phyloP scores from a whole-genome alignment of 2,329 filamentous ascomycete species.

The Phialocephala subalpina region DNA sequence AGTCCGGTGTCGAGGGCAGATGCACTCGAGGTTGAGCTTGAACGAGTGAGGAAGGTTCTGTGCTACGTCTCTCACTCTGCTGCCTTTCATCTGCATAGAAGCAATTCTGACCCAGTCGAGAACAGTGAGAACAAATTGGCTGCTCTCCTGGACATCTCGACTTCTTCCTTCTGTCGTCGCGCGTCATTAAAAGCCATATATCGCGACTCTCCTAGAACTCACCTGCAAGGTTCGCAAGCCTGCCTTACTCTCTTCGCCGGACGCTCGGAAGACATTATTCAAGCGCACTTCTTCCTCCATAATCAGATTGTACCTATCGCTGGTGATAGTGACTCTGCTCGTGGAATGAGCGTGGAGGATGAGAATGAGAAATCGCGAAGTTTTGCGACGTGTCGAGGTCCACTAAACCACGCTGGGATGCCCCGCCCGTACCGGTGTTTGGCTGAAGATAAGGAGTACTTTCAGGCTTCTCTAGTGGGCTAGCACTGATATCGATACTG shows the following conservation, averaged over 20 bases:
- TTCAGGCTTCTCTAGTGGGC: neutral
- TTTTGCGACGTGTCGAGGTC: neutral
- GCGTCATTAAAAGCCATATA: constrained; percentile 10
- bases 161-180: constrained; percentile 55
- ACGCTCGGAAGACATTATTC: constrained; percentile 36
- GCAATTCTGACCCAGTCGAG: constrained; percentile 55
- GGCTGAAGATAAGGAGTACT: neutral
- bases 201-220: constrained; percentile 19
- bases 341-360: neutral
- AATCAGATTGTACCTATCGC: neutral
- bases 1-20: neutral
- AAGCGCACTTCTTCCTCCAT: neutral
- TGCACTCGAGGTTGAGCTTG: neutral
- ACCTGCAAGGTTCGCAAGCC: constrained; percentile 49
- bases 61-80: constrained; percentile 9
- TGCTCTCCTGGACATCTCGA: constrained; percentile 59
- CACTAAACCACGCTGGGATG: neutral
- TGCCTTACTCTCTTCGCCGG: constrained; percentile 42
- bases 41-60: neutral
- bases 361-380: neutral
- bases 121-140: constrained; percentile 57
- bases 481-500: neutral
- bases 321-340: neutral
- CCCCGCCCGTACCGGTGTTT: neutral
- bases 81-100: constrained; percentile 49